Percentiles rank a stretch among this genome's conserved stretches.
Evolutionary conservation across 2,329 filamentous ascomycete genomes (phyloP).

Genomic region (Teratosphaeria epicoccoides): DNA sequence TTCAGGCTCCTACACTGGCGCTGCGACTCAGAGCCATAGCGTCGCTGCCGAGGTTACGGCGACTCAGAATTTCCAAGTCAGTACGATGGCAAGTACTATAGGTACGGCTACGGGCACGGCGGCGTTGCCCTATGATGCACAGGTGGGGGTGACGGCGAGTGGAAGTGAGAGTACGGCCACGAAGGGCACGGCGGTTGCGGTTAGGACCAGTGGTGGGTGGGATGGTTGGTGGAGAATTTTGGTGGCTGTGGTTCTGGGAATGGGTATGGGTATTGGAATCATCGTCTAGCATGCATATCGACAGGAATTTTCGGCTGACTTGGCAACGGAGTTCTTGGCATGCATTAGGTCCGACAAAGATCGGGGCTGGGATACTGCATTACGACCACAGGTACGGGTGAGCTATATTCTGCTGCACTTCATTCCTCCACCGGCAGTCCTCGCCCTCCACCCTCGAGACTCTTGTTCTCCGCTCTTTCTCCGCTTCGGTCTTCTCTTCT

Average conservation of each 20-base stretch:
- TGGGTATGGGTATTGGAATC: too few species aligned
- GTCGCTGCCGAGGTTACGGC: conserved; percentile 14
- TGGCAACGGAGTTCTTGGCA: too few species aligned
- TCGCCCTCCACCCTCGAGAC: too few species aligned
- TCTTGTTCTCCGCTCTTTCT: too few species aligned
- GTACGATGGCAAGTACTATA: conserved; percentile 15
- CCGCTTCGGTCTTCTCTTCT: too few species aligned
- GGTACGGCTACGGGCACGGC: conserved; percentile 22
- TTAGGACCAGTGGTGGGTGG: background rate
- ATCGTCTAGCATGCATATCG: too few species aligned
- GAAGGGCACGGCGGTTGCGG: background rate
- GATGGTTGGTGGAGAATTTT: background rate
- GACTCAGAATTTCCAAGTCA: conserved; percentile 12
- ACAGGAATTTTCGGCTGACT: too few species aligned
- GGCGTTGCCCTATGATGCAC: conserved; percentile 19
- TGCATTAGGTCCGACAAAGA: too few species aligned
- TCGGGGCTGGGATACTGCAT: too few species aligned
- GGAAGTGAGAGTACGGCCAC: background rate
- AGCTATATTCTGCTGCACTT: too few species aligned
- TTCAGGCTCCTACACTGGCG: conserved; percentile 8
- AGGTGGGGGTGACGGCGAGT: background rate
- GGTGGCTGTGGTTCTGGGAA: background rate
- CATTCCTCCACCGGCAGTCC: too few species aligned
- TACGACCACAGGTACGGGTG: too few species aligned
- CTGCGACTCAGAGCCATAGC: conserved; percentile 7